phyloP scores from a whole-genome alignment of 768 basidiomycete species.

The Chalciporus chontae region DNA sequence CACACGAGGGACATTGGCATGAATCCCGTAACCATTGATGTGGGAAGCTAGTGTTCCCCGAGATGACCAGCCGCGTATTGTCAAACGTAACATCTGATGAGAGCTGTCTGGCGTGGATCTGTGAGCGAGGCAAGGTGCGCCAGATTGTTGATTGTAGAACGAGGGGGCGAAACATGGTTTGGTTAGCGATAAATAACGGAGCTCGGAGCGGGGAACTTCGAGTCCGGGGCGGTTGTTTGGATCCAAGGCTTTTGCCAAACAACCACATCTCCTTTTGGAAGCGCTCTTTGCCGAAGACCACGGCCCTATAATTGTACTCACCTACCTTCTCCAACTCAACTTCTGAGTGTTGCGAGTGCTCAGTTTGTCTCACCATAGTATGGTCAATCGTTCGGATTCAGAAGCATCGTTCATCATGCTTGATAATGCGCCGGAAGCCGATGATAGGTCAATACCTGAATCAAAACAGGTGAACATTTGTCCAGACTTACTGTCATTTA shows the following conservation, averaged over 20 bases:
- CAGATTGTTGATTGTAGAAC: neutral
- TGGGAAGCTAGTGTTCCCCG: constrained; percentile 47
- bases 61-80: constrained; percentile 13
- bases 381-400: constrained; percentile 33
- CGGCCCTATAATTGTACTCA: neutral
- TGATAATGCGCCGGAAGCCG: constrained; percentile 19
- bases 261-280: constrained; percentile 11
- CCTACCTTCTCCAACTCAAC: neutral
- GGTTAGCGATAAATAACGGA: neutral
- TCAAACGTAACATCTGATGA: constrained; percentile 13
- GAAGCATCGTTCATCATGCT: constrained; percentile 49
- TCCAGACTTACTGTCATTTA: neutral
- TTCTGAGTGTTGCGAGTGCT: no score
- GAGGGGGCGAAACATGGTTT: constrained; percentile 8
- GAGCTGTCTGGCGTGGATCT: neutral
- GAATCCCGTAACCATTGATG: constrained; percentile 83
- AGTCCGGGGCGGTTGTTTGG: constrained; percentile 23
- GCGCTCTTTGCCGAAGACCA: neutral
- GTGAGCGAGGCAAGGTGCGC: neutral
- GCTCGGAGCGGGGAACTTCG: neutral
- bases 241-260: constrained; percentile 30
- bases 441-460: neutral
- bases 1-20: constrained; percentile 66
- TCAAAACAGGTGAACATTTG: constrained; percentile 2
- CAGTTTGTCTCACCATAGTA: neutral